Evolutionary conservation across 306 rosid species (phyloP).

Genomic region (Lathyrus oleraceus): DNA sequence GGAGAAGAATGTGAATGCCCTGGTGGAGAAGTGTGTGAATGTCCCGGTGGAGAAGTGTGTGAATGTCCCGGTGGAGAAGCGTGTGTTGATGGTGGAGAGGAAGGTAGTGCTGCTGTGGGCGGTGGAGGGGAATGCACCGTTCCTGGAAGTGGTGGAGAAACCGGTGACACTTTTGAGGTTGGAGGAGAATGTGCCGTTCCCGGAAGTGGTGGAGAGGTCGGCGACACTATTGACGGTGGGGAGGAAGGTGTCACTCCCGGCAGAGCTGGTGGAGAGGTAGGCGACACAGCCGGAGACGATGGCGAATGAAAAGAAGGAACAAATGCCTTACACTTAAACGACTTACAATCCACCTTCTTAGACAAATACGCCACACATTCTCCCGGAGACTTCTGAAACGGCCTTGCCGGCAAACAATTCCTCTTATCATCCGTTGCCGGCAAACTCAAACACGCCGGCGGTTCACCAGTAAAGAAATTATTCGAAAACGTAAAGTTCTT

Average conservation of each 20-base stretch:
- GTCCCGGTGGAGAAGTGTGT: conserved; percentile 15
- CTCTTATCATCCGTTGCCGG: conserved; percentile 56
- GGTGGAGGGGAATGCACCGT: background rate
- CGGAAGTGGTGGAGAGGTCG: background rate
- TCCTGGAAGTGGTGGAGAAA: conserved; percentile 36
- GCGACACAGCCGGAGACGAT: background rate
- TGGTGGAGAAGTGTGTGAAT: conserved; percentile 16
- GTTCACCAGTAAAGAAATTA: conserved; percentile 88
- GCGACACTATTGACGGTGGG: background rate
- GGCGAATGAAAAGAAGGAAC: conserved; percentile 30
- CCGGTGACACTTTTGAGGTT: background rate
- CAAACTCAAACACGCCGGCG: conserved; percentile 61
- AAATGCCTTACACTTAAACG: conserved; percentile 59
- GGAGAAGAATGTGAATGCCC: conserved; percentile 29
- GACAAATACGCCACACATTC: conserved; percentile 67
- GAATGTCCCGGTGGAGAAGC: background rate
- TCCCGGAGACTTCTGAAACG: conserved; percentile 57
- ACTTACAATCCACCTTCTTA: conserved; percentile 68
- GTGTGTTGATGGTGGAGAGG: conserved; percentile 18
- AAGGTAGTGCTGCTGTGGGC: no score
- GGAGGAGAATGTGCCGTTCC: conserved; percentile 9
- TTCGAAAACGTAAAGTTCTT: conserved; percentile 82
- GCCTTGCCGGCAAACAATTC: conserved; percentile 78
- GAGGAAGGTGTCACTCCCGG: conserved; percentile 16
- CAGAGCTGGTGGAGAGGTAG: no score